These are phyloP conservation scores for Colletotrichum spinosum DNA, from an alignment of 2,329 filamentous ascomycete species.

Conservation along the genomic window DNA sequence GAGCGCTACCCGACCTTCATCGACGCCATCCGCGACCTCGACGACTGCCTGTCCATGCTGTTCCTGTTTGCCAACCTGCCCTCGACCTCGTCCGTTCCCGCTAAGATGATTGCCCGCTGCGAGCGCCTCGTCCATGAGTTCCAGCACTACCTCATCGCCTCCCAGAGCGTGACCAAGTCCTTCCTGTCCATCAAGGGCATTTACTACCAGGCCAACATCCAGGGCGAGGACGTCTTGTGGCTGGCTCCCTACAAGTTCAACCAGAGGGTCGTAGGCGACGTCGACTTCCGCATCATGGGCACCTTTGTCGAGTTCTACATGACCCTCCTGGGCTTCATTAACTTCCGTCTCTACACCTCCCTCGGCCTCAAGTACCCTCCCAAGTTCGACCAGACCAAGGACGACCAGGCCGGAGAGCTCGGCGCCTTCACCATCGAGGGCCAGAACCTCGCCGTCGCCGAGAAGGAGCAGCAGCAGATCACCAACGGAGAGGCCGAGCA, in stretches of 20 bases:
- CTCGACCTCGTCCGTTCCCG: constrained; percentile 87
- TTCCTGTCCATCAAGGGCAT: constrained; percentile 99
- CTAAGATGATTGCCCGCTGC: constrained; percentile 95
- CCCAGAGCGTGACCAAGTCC: constrained; percentile 91
- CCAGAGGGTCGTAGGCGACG: constrained; percentile 90
- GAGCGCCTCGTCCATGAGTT: constrained; percentile 95
- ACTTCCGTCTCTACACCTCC: constrained; percentile 93
- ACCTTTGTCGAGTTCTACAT: constrained; percentile 99
- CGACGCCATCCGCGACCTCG: constrained; percentile 92
- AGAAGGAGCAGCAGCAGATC: constrained; percentile 63
- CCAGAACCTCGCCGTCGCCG: constrained; percentile 67
- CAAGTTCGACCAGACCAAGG: constrained; percentile 88
- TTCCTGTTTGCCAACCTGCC: constrained; percentile 98
- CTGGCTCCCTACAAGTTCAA: constrained; percentile 98
- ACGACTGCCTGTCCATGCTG: constrained; percentile 96
- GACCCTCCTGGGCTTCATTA: constrained; percentile 93
- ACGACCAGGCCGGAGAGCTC: constrained; percentile 90
- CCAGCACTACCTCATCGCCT: constrained; percentile 95
- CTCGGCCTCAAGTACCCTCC: constrained; percentile 95
- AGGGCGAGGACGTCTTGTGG: constrained; percentile 97
- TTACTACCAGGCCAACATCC: constrained; percentile 98
- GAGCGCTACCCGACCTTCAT: constrained; percentile 98
- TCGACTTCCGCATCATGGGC: constrained; percentile 99
- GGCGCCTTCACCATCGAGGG: constrained; percentile 92
- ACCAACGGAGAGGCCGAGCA: constrained; percentile 60